Evolutionary conservation across 2,329 filamentous ascomycete genomes (phyloP), one percentile per base, ranked within the genome.

Genomic region (Neodidymelliopsis sp.): DNA sequence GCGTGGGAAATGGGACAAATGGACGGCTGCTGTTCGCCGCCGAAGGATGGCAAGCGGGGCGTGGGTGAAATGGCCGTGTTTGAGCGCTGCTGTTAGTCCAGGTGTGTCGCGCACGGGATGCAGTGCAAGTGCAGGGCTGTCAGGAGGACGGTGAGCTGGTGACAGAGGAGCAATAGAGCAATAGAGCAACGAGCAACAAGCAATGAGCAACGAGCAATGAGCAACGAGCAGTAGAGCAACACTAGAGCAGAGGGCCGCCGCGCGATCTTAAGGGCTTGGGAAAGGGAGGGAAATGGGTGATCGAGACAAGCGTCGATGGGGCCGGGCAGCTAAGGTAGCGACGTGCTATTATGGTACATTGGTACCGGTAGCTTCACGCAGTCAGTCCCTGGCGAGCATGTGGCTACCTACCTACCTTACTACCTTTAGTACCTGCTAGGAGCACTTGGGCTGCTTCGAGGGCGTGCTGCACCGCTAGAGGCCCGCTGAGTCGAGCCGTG

Each of bases 1-100:
- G 62, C 42, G 44, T 53, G 54, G 54, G 49, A 55, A 47, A 57
- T 59, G 51, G 55, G 54, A 53, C 47, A 55, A 47, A 57, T 59
- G 51, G 55, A 44, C 35, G 50, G 42, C 43, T 49, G 46, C 49
- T 50, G 58, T 39, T 34, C 25, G 56, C 43, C 45, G 44, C 46
- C 37, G 53, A 44, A 47, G 49, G 44, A 44, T 43, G 54, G 41
- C 37, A 49, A 52, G 60, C 55, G 57, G 59, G 59, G 54, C 58
- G 54, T 35, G 37, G 41, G 49, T 50, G 49, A 47, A 47, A 55
- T 40, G 37, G 49, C 45, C 41, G 53, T 38, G 54, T 53, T 56
- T 49, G 52, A 38, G 27, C 13, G 48, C 34, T 38, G 49, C 35
- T 23, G 34, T 53, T 59, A 61, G 53, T 57, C n/a, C n/a, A n/a